Conservation (phyloP, 805 yeast species). For the Priceomyces medius region DNA sequence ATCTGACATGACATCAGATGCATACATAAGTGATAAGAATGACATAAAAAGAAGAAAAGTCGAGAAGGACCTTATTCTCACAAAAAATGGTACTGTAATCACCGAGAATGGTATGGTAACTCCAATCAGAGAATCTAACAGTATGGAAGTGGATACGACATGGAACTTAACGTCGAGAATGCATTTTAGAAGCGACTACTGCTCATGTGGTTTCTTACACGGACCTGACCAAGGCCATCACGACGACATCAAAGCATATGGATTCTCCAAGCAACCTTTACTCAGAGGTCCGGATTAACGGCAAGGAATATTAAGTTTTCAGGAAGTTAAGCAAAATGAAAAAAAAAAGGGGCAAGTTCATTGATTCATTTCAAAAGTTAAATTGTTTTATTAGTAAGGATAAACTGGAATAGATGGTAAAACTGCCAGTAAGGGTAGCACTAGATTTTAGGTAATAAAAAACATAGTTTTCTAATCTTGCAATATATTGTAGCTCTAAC, state of each 20-base stretch:
- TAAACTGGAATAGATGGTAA: not conserved
- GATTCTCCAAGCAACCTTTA: conserved; percentile 19
- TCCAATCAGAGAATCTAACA: conserved; percentile 4
- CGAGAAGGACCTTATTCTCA: not conserved
- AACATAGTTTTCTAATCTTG: too few relatives aligned
- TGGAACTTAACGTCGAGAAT: not conserved
- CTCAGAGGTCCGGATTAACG: conserved; percentile 28
- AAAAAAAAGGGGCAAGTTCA: not conserved
- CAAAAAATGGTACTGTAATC: conserved; percentile 3
- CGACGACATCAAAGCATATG: conserved; percentile 24
- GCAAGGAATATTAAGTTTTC: not conserved
- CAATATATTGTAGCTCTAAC: too few relatives aligned
- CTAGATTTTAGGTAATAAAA: too few relatives aligned
- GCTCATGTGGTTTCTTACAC: conserved; percentile 32
- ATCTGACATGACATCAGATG: too few relatives aligned
- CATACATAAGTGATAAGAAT: not conserved
- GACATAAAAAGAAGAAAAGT: conserved; percentile 8
- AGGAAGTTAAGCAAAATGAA: not conserved
- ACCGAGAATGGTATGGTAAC: conserved; percentile 6
- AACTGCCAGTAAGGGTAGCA: too few relatives aligned
- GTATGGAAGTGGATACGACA: conserved; percentile 3
- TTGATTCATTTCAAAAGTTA: not conserved
- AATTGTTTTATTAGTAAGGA: not conserved
- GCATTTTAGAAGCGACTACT: conserved; percentile 8
- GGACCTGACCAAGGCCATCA: conserved; percentile 27